Percentiles rank a stretch among this genome's conserved stretches.
phyloP scores from a whole-genome alignment of 495 filamentous ascomycete genomes.

The Hyaloscypha finlandica region DNA sequence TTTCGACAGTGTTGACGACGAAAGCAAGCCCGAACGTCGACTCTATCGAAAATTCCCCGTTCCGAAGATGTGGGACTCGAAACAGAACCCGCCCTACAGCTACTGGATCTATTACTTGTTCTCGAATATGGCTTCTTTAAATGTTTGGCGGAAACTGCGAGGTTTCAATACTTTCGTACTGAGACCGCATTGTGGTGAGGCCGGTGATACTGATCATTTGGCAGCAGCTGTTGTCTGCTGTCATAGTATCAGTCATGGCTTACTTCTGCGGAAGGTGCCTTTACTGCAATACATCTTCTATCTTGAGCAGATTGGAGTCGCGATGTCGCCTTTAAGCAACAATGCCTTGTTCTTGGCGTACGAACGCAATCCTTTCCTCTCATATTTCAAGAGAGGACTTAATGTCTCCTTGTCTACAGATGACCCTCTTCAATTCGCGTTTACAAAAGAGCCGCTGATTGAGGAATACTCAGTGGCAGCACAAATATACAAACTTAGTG shows the following conservation, averaged over 20 bases:
- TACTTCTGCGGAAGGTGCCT: slow-evolving; percentile 90
- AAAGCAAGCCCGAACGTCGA: slow-evolving; percentile 92
- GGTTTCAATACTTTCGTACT: slow-evolving; percentile 96
- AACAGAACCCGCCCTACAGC: slow-evolving; percentile 95
- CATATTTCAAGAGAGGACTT: slow-evolving; percentile 90
- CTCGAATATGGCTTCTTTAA: slow-evolving; percentile 90
- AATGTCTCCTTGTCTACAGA: slow-evolving; percentile 97
- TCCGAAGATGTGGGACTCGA: slow-evolving; percentile 82
- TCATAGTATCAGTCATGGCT: slow-evolving; percentile 96
- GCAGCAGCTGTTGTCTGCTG: slow-evolving; percentile 91
- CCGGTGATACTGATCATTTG: slow-evolving; percentile 94
- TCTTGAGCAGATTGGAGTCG: slow-evolving; percentile 95
- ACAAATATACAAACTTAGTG: slow-evolving; percentile 96
- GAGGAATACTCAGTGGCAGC: slow-evolving; percentile 98
- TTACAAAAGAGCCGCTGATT: slow-evolving; percentile 96
- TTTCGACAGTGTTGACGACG: slow-evolving; percentile 97
- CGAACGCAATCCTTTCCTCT: slow-evolving; percentile 92
- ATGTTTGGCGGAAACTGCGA: slow-evolving; percentile 83
- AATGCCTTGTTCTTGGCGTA: slow-evolving; percentile 97
- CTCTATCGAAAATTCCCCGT: slow-evolving; percentile 92
- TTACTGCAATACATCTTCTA: slow-evolving; percentile 97
- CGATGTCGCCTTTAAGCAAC: slow-evolving; percentile 98
- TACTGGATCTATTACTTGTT: slow-evolving; percentile 99
- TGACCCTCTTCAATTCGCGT: slow-evolving; percentile 96
- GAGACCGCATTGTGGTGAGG: slow-evolving; percentile 94